Evolutionary conservation across 805 yeast genomes (phyloP).

Genomic region (Wickerhamomyces tratensis): DNA sequence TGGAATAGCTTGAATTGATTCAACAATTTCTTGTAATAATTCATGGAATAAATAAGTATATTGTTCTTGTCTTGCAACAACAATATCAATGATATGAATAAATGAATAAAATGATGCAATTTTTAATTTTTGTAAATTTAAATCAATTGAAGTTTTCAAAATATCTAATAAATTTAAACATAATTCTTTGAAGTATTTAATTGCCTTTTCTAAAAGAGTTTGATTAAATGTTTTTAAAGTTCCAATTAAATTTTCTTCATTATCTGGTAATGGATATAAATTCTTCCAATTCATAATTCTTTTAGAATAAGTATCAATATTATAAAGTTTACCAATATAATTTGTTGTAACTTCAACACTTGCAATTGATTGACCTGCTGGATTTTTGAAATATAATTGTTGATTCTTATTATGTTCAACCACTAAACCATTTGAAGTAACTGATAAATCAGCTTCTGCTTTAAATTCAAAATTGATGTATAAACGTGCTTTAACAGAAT

Average conservation of each 20-base stretch:
- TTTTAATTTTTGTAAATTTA: slow-evolving; percentile 17
- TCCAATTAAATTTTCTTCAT: slow-evolving; percentile 35
- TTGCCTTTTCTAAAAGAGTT: slow-evolving; percentile 41
- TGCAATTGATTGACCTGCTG: slow-evolving; percentile 27
- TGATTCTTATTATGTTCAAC: slow-evolving; percentile 38
- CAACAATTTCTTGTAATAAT: slow-evolving; percentile 26
- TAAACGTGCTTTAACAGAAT: slow-evolving; percentile 42
- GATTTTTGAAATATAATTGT: slow-evolving; percentile 32
- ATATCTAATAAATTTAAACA: slow-evolving; percentile 30
- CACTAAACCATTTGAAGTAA: slow-evolving; percentile 36
- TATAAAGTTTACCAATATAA: slow-evolving; percentile 61
- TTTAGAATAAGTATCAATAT: slow-evolving; percentile 45
- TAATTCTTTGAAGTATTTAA: slow-evolving; percentile 55
- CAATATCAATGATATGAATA: slow-evolving; percentile 50
- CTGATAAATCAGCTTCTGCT: slow-evolving; percentile 47
- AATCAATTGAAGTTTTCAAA: slow-evolving; percentile 15
- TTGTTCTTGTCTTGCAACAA: slow-evolving; percentile 58
- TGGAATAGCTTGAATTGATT: slow-evolving; percentile 24
- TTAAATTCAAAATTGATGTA: slow-evolving; percentile 53
- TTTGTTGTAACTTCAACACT: slow-evolving; percentile 45
- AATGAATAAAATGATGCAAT: slow-evolving; percentile 41
- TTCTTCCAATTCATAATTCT: slow-evolving; percentile 44
- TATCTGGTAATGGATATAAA: slow-evolving; percentile 23
- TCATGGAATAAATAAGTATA: slow-evolving; percentile 47
- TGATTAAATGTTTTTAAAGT: slow-evolving; percentile 41